These are phyloP conservation scores for Acanthamoeba healyi DNA, from an alignment of 208 protist genomes.

Conservation along the genomic window DNA sequence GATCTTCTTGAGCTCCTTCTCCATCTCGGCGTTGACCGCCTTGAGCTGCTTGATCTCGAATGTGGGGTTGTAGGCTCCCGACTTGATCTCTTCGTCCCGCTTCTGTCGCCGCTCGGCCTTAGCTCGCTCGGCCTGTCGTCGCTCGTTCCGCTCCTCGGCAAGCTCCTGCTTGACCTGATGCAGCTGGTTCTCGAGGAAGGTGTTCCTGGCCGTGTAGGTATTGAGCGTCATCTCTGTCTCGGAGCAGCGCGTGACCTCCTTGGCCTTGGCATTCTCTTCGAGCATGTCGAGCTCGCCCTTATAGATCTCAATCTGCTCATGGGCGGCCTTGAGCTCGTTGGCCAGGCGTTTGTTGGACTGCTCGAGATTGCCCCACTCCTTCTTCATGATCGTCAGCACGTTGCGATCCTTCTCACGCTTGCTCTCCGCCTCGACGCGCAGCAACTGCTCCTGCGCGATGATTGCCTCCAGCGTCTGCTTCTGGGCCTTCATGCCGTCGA, in stretches of 20 bases:
- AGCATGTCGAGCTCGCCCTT: neutral
- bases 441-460: constrained; percentile 25
- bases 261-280: constrained; percentile 18
- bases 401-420: neutral
- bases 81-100: neutral
- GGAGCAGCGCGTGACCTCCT: constrained; percentile 26
- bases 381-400: constrained; percentile 4
- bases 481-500: constrained; percentile 33
- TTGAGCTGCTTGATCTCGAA: constrained; percentile 59
- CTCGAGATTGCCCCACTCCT: constrained; percentile 17
- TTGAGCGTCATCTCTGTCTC: constrained; percentile 43
- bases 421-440: constrained; percentile 30
- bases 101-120: constrained; percentile 14
- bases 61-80: neutral
- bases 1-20: constrained; percentile 51
- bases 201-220: constrained; percentile 18
- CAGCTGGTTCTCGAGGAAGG: constrained; percentile 41
- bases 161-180: constrained; percentile 39
- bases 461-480: constrained; percentile 31
- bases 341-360: neutral
- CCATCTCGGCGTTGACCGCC: constrained; percentile 39
- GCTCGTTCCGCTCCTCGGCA: neutral
- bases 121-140: neutral
- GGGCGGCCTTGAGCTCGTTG: constrained; percentile 1
- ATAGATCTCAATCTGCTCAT: neutral